Base-by-base conservation (phyloP, 441 rosid genomes). In the California macrophylla region DNA sequence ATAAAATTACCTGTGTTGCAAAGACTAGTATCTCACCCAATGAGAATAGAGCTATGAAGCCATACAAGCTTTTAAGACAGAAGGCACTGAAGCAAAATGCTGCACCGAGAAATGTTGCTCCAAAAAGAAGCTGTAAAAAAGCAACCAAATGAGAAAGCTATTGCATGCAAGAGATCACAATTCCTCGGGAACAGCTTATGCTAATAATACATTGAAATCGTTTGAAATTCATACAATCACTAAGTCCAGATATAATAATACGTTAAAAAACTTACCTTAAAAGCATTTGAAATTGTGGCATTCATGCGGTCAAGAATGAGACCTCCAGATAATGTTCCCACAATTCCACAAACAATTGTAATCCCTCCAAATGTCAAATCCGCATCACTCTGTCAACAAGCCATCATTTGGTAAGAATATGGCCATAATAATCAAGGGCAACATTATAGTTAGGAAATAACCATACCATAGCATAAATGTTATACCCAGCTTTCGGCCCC, bases 401-500 rank as follows among this genome's bases (percentile, higher is more conserved):
- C 23, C 21, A 9, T 42, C 60, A 9, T 25, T 47, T 50, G 64
- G 71, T 67, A 65, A 72, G n/a, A 60, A 18, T 6, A 50, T 50
- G 23, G 8, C 23, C 58, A 50, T 50, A 16, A 16, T 50, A 50
- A 50, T 16, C 9, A 6, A 50, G 23, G 23, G 23, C 58, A 50
- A 18, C 23, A 50, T 15, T 40, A 56, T 42, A 62, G 18, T 45
- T 40, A 36, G 72, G 15, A 52, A 8, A 50, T 50, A 42, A 65
- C 42, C 21, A 69, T 80, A 86, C 90, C 93, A 88, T 86, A 29
- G 91, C 82, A 80, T 91, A 93, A 58, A 93, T 91, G 76, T 78
- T 85, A 58, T 87, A 76, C 66, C 95, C 98, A 77, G 97, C 98
- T 80, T 93, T 93, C 34, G 97, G 98, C 6, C 97, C 96, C 97